Evolutionary conservation across 2,329 filamentous ascomycete species (phyloP), one percentile per base, ranked within the genome.

Genomic region (Fusarium annulatum): DNA sequence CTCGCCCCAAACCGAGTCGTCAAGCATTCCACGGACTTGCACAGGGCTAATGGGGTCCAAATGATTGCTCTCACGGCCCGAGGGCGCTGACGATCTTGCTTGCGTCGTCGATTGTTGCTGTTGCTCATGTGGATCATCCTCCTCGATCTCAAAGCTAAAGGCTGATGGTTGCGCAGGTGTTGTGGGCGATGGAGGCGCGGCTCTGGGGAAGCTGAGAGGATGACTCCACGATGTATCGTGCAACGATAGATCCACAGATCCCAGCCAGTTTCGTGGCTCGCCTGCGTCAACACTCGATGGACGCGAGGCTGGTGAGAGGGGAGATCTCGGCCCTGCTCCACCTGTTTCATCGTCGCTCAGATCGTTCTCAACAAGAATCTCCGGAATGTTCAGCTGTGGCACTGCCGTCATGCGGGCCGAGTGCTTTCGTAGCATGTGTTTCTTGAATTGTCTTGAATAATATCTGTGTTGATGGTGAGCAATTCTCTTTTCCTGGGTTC

Each of bases 1-100:
- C 83, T 97, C 94, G 58, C 96, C 94, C 96, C 96, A 98, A 21
- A 93, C 92, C 23, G 94, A 96, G 78, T 96, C 93, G 78, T 96
- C 94, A 61, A 98, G 88, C 79, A 96, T 93, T 75, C 95, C 91
- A 81, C 95, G 90, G 75, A 97, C 93, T 77, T 95, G 92, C 53
- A 91, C 89, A 92, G 91, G 78, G 49, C 60, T 75, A 38, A 51
- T 65, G 18, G 63, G 48, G 19, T 75, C 71, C 34, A 73, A 36
- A 42, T 73, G 67, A 43, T 64, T 63, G 28, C 90, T 94, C 64
- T 95, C 91, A 86, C 81, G 92, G 30, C 91, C 88, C 48, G 92
- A 58, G 19, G 68, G 69, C 38, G 51, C 71, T 46, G 67, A 85
- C 76, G 89, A 89, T 79, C 87, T 89, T 19, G 80, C 78, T 39